A percentile compares a stretch with the other conserved stretches of the same genome.
Evolutionary conservation across 1,284 basidiomycete species (phyloP).

Genomic region (Microbotryum intermedium): DNA sequence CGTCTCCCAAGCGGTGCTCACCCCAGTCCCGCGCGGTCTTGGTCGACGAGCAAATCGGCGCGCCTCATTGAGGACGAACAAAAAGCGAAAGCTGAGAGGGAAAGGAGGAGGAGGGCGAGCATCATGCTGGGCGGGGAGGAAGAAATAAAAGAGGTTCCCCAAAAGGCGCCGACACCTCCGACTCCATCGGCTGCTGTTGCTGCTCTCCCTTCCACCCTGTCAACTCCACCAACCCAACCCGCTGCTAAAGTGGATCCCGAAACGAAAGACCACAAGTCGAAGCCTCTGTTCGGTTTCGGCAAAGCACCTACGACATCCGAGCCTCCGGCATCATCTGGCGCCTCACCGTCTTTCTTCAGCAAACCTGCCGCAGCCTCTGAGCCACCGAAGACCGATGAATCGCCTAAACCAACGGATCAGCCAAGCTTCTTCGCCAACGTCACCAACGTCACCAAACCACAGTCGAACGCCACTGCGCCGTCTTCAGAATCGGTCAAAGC

Average conservation of each 20-base stretch:
- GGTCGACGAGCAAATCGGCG: constrained; percentile 11
- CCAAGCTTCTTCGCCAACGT: no score
- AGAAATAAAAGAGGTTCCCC: background rate
- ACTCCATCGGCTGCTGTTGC: background rate
- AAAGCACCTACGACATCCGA: background rate
- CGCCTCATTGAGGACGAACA: constrained; percentile 14
- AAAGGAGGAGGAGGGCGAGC: constrained; percentile 13
- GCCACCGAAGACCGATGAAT: no score
- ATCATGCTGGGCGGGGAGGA: constrained; percentile 18
- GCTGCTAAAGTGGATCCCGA: background rate
- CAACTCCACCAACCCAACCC: no score
- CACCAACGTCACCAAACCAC: no score
- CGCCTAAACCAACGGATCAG: no score
- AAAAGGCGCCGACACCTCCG: background rate
- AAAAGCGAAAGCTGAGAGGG: constrained; percentile 11
- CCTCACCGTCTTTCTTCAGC: no score
- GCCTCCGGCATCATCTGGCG: no score
- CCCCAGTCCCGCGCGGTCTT: background rate
- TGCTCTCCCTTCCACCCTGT: background rate
- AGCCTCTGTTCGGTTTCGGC: constrained; percentile 9
- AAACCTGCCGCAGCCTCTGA: no score
- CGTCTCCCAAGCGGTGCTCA: constrained; percentile 3
- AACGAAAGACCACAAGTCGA: constrained; percentile 11
- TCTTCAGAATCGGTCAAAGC: no score
- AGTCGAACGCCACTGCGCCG: no score